Evolutionary conservation across 768 basidiomycete species (phyloP).

Genomic region (Brasilioporus rufonigricans): DNA sequence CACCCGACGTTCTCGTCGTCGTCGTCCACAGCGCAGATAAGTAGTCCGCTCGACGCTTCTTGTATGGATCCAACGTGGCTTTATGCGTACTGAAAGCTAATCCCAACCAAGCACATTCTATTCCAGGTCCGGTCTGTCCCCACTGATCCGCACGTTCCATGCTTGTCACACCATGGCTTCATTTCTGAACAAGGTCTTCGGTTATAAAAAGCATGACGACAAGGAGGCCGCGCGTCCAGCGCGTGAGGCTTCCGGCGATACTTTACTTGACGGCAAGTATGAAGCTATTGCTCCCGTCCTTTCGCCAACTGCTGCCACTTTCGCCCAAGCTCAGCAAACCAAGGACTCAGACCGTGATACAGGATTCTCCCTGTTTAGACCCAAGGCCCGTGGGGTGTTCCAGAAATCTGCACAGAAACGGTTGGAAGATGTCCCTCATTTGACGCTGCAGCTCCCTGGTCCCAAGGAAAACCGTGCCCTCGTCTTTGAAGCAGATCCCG

Average conservation of each 20-base stretch:
- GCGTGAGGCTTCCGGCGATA: slow-evolving; percentile 37
- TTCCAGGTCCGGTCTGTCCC: slow-evolving; percentile 4
- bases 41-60: background rate
- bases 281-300: slow-evolving; percentile 58
- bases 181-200: slow-evolving; percentile 76
- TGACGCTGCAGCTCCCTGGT: slow-evolving; percentile 61
- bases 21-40: background rate
- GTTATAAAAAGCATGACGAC: slow-evolving; percentile 66
- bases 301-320: slow-evolving; percentile 33
- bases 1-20: background rate
- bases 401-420: slow-evolving; percentile 37
- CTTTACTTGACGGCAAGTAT: slow-evolving; percentile 71
- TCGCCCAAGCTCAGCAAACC: slow-evolving; percentile 14
- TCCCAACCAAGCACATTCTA: background rate
- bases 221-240: slow-evolving; percentile 34
- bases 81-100: slow-evolving; percentile 5
- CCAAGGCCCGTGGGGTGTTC: slow-evolving; percentile 41
- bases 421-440: slow-evolving; percentile 42
- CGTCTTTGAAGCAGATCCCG: slow-evolving; percentile 60
- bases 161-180: slow-evolving; percentile 46
- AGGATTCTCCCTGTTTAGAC: slow-evolving; percentile 49
- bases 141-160: slow-evolving; percentile 12
- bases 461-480: slow-evolving; percentile 51
- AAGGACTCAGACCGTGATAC: slow-evolving; percentile 44
- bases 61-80: slow-evolving; percentile 1